phyloP scores from a whole-genome alignment of 2,329 filamentous ascomycete species.

The Neoscytalidium dimidiatum region DNA sequence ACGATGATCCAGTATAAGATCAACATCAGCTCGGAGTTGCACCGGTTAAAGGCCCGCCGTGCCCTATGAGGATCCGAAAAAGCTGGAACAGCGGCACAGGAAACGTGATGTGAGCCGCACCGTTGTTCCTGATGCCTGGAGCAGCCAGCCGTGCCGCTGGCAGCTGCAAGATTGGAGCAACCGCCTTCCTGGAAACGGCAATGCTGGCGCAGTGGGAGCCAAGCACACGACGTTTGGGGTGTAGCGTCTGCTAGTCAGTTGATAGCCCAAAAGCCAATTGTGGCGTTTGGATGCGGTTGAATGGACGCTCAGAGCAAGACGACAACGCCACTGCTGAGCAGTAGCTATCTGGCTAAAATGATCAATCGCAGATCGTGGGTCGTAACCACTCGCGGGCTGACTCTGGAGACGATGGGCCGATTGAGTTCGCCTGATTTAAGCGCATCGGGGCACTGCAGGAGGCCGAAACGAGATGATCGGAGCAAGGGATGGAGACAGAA shows the following conservation, averaged over 20 bases:
- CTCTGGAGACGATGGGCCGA: neutral
- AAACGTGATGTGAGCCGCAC: too few species aligned
- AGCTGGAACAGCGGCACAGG: neutral
- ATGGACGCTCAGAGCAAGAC: neutral
- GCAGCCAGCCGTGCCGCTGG: neutral
- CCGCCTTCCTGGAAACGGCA: neutral
- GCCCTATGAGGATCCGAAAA: neutral
- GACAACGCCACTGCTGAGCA: neutral
- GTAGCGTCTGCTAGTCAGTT: neutral
- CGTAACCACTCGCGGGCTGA: neutral
- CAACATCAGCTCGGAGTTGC: neutral
- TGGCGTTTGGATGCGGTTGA: neutral
- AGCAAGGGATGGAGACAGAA: constrained; percentile 1
- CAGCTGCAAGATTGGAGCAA: neutral
- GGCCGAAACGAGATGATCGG: constrained; percentile 4
- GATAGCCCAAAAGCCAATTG: neutral
- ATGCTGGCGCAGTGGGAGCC: neutral
- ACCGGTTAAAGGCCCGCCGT: neutral
- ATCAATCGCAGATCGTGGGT: neutral
- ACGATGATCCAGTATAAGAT: neutral
- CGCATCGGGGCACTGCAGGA: neutral
- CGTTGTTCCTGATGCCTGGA: neutral
- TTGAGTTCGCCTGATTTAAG: constrained; percentile 3
- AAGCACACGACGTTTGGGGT: neutral
- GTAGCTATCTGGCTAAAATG: neutral